Percentiles rank a stretch among this genome's conserved stretches.
Conservation (phyloP, 495 filamentous ascomycete species). For the Tuber umbilicatum region DNA sequence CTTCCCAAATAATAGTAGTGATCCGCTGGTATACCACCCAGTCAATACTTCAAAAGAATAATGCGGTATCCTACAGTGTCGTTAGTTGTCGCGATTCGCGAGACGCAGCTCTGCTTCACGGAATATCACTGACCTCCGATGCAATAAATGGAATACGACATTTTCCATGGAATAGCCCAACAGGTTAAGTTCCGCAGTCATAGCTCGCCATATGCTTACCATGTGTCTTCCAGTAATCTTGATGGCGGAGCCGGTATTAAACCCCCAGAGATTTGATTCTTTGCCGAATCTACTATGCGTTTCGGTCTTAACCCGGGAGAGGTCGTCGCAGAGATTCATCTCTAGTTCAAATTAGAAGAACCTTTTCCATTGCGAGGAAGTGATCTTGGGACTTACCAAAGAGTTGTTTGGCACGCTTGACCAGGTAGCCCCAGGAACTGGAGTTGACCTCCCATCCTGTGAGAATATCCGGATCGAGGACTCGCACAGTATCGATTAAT, state of each 20-base stretch:
- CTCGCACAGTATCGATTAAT: slow-evolving; percentile 78
- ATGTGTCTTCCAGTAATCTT: slow-evolving; percentile 85
- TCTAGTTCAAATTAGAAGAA: slow-evolving; percentile 42
- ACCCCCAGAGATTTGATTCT: slow-evolving; percentile 83
- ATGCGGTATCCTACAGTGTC: slow-evolving; percentile 68
- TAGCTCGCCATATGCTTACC: slow-evolving; percentile 96
- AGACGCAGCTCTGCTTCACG: background rate
- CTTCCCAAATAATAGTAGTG: slow-evolving; percentile 62
- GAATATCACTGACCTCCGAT: slow-evolving; percentile 42
- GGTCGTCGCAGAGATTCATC: slow-evolving; percentile 80
- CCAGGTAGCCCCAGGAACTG: slow-evolving; percentile 87
- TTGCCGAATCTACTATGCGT: slow-evolving; percentile 76
- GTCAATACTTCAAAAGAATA: slow-evolving; percentile 74
- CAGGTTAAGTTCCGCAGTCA: slow-evolving; percentile 82
- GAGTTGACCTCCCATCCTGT: slow-evolving; percentile 95
- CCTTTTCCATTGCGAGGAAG: background rate
- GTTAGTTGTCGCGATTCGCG: background rate
- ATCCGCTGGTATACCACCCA: slow-evolving; percentile 65
- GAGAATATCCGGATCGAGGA: slow-evolving; percentile 82
- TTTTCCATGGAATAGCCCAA: slow-evolving; percentile 96
- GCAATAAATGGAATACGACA: slow-evolving; percentile 85
- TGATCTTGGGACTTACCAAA: slow-evolving; percentile 50
- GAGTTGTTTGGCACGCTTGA: slow-evolving; percentile 76
- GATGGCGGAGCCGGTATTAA: slow-evolving; percentile 81
- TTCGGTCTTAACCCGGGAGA: slow-evolving; percentile 65